These are phyloP conservation scores for Neoboletus magnificus DNA, from an alignment of 768 basidiomycete genomes.

Conservation along the genomic window DNA sequence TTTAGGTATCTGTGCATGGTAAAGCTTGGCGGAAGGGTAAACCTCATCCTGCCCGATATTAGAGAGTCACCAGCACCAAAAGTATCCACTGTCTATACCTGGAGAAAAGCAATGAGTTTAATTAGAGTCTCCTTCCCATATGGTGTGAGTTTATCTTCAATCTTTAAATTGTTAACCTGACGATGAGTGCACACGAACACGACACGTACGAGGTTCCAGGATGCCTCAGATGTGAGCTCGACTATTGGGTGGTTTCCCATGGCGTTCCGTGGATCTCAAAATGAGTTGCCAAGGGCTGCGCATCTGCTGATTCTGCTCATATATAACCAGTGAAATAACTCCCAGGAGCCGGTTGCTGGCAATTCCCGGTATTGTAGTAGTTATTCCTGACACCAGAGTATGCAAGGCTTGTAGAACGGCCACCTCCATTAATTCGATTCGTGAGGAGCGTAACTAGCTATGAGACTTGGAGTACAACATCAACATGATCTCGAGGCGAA, in stretches of 20 bases:
- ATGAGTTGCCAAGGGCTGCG: background rate
- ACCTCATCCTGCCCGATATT: conserved; percentile 69
- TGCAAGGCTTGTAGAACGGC: background rate
- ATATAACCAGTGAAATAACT: background rate
- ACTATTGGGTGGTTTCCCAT: conserved; percentile 72
- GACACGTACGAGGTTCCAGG: conserved; percentile 77
- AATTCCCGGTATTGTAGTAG: background rate
- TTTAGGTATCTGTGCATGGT: conserved; percentile 78
- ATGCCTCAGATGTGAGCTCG: conserved; percentile 75
- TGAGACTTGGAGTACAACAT: conserved; percentile 6
- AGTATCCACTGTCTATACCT: conserved; percentile 44
- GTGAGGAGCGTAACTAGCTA: conserved; percentile 1
- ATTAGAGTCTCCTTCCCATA: conserved; percentile 84
- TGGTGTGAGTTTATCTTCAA: conserved; percentile 91
- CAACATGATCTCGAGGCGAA: background rate
- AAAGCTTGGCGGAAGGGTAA: conserved; percentile 71
- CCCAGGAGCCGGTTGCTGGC: conserved; percentile 8
- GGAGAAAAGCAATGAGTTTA: conserved; percentile 80
- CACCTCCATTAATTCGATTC: conserved; percentile 8
- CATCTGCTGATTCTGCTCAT: background rate
- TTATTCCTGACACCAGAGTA: no score
- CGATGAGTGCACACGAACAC: background rate
- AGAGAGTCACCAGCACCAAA: background rate
- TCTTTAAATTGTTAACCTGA: conserved; percentile 37
- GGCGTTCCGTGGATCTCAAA: background rate